These are phyloP conservation scores for Chamaecyparis obtusa DNA, from an alignment of 75 land plant genomes.

Conservation along the genomic window DNA sequence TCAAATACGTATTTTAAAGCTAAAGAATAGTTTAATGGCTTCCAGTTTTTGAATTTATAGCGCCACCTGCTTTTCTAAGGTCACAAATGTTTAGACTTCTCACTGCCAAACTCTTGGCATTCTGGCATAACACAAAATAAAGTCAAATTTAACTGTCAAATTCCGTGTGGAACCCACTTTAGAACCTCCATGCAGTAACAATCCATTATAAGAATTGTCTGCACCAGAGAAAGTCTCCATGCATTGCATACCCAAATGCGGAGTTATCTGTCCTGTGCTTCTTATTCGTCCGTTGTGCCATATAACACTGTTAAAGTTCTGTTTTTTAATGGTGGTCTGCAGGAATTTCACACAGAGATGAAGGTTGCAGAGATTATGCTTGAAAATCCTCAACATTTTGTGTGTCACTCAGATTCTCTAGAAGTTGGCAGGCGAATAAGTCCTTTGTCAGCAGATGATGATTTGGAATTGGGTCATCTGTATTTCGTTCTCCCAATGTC, in stretches of 20 bases:
- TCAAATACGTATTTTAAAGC: no score
- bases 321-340: conserved; percentile 27
- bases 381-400: conserved; percentile 46
- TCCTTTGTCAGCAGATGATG: conserved; percentile 41
- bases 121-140: no score
- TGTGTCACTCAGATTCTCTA: conserved; percentile 47
- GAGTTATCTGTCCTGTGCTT: not conserved
- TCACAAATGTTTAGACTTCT: no score
- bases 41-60: no score
- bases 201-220: no score
- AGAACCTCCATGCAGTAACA: no score
- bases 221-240: no score
- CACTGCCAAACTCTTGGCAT: no score
- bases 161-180: no score
- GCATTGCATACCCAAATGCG: not conserved
- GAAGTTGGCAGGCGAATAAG: conserved; percentile 30
- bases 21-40: no score
- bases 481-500: conserved; percentile 65
- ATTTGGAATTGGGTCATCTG: conserved; percentile 34
- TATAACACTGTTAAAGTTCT: not conserved
- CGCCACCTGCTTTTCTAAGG: no score
- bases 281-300: not conserved
- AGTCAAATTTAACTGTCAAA: no score
- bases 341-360: conserved; percentile 29
- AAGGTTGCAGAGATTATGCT: conserved; percentile 58